Percentiles rank a stretch among this genome's conserved stretches.
phyloP scores from a whole-genome alignment of 805 yeast species.

The Alloascoidea hylecoeti region DNA sequence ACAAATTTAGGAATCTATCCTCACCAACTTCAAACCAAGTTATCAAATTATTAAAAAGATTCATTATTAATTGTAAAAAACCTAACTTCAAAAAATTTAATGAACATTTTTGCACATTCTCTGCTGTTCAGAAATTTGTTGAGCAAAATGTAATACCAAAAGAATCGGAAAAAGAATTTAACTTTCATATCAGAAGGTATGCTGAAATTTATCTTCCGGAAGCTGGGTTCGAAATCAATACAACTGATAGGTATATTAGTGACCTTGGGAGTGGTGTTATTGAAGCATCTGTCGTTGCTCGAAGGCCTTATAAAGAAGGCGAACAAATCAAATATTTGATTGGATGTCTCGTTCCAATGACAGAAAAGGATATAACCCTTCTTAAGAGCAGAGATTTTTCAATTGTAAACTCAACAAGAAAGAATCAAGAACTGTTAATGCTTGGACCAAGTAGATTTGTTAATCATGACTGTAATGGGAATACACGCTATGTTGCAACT shows the following conservation, averaged over 20 bases:
- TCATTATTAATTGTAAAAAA: neutral
- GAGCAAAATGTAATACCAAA: constrained; percentile 10
- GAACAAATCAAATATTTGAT: constrained; percentile 19
- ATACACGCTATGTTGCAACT: constrained; percentile 20
- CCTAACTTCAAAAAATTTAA: constrained; percentile 11
- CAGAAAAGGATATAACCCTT: constrained; percentile 19
- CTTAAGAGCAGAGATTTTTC: constrained; percentile 25
- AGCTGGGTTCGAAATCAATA: constrained; percentile 26
- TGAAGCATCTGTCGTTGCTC: constrained; percentile 27
- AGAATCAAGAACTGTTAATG: constrained; percentile 22
- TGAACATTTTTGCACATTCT: constrained; percentile 12
- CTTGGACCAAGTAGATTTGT: constrained; percentile 33
- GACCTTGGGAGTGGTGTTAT: constrained; percentile 11
- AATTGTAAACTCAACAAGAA: constrained; percentile 22
- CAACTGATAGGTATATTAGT: constrained; percentile 24
- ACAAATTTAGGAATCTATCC: neutral
- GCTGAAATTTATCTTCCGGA: constrained; percentile 19
- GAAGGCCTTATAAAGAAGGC: constrained; percentile 14
- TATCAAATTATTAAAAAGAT: neutral
- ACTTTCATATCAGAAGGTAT: constrained; percentile 21
- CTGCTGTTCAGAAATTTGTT: constrained; percentile 15
- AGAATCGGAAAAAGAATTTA: constrained; percentile 17
- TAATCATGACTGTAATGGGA: constrained; percentile 32
- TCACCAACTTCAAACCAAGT: neutral
- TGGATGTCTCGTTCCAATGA: constrained; percentile 23